Percentiles rank a stretch among this genome's conserved stretches.
These are phyloP conservation scores for Astragalus glycyphyllos DNA, from an alignment of 306 rosid genomes.

Conservation along the genomic window DNA sequence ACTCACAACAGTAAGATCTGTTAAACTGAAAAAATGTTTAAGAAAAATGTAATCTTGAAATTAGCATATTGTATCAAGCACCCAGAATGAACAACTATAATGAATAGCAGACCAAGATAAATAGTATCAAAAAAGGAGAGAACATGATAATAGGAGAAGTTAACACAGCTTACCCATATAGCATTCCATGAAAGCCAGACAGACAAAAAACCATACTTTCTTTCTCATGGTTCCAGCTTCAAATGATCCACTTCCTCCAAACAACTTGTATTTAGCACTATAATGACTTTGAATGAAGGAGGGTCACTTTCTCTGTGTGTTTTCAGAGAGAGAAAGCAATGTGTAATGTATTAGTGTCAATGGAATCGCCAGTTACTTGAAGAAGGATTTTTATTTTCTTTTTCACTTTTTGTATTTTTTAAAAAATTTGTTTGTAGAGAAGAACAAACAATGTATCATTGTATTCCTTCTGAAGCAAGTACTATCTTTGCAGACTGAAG, in stretches of 20 bases:
- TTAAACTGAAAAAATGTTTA: not conserved
- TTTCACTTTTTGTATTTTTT: constrained; percentile 44
- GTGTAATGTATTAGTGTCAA: not conserved
- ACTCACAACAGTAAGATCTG: constrained; percentile 40
- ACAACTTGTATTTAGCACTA: constrained; percentile 4
- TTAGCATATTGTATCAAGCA: not conserved
- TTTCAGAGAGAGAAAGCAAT: not conserved
- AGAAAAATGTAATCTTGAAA: constrained; percentile 22
- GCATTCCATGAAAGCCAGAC: constrained; percentile 54
- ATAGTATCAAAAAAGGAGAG: not conserved
- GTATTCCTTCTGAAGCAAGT: constrained; percentile 54
- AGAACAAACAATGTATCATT: constrained; percentile 44
- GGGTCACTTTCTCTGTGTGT: not conserved
- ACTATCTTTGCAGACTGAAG: constrained; percentile 53
- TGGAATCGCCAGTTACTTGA: constrained; percentile 79
- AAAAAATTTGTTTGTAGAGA: constrained; percentile 32
- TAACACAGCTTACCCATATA: constrained; percentile 62
- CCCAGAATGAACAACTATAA: not conserved
- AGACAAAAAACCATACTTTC: constrained; percentile 53
- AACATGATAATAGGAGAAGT: not conserved
- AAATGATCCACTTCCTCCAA: constrained; percentile 16
- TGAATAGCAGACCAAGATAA: constrained; percentile 44
- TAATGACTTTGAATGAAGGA: not conserved
- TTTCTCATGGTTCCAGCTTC: constrained; percentile 47
- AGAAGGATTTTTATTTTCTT: constrained; percentile 48